These are phyloP conservation scores for Scopulariopsis brevicaulis DNA, from an alignment of 2,329 filamentous ascomycete genomes.

Conservation along the genomic window DNA sequence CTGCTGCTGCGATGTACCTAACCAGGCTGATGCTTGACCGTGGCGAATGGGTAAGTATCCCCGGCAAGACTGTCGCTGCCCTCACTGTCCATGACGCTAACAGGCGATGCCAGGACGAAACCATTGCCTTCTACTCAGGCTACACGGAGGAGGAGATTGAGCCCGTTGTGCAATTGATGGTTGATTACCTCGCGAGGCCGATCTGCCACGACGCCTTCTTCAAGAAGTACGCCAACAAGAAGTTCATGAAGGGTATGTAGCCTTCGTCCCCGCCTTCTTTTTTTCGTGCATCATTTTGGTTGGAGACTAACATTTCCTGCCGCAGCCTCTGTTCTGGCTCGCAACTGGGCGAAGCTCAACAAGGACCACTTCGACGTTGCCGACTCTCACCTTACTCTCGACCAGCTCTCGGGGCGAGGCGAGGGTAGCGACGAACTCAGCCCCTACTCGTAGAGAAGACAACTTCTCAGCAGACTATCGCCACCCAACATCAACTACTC, in stretches of 20 bases:
- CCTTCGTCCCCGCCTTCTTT: background rate
- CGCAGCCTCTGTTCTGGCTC: background rate
- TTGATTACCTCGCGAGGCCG: conserved; percentile 87
- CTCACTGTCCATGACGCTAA: background rate
- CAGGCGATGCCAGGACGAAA: conserved; percentile 51
- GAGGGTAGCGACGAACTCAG: background rate
- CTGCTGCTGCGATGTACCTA: conserved; percentile 90
- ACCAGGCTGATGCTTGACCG: conserved; percentile 82
- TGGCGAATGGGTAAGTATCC: conserved; percentile 69
- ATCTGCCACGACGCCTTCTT: conserved; percentile 96
- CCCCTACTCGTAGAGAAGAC: background rate
- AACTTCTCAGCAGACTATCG: background rate
- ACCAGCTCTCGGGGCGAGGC: conserved; percentile 1
- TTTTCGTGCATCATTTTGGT: background rate
- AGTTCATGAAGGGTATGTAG: conserved; percentile 89
- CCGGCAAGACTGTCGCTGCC: background rate
- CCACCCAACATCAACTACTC: background rate
- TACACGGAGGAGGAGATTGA: conserved; percentile 90
- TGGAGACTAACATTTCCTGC: background rate
- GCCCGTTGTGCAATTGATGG: conserved; percentile 86
- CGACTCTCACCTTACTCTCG: conserved; percentile 2
- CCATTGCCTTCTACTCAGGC: conserved; percentile 80
- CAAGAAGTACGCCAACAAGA: conserved; percentile 99
- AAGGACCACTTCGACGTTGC: conserved; percentile 4
- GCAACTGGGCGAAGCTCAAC: conserved; percentile 3